phyloP scores from a whole-genome alignment of 192 early-diverging fungal species.

The Physocladia obscura region DNA sequence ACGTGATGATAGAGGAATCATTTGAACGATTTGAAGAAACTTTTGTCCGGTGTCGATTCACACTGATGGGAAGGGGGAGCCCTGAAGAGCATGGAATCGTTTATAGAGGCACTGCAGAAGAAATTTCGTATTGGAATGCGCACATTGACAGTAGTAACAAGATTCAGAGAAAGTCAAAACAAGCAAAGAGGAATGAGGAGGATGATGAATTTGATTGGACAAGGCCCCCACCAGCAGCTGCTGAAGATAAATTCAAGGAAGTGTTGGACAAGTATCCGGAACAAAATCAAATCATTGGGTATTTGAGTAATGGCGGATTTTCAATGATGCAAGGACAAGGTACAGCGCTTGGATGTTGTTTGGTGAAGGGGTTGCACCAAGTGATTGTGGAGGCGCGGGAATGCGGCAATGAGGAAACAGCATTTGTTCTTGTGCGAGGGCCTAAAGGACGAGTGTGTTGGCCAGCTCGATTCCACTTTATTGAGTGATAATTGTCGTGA shows the following conservation, averaged over 20 bases:
- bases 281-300: constrained; percentile 58
- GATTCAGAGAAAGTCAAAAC: constrained; percentile 24
- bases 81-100: constrained; percentile 55
- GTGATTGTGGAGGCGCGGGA: constrained; percentile 11
- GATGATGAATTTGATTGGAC: constrained; percentile 33
- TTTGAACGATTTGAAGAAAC: constrained; percentile 30
- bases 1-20: constrained; percentile 21
- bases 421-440: constrained; percentile 53
- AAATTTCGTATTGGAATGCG: constrained; percentile 46
- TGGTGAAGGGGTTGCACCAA: constrained; percentile 45
- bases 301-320: constrained; percentile 69
- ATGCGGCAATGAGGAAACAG: constrained; percentile 16
- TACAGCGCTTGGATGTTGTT: constrained; percentile 66
- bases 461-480: constrained; percentile 47
- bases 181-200: constrained; percentile 32
- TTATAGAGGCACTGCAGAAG: constrained; percentile 47
- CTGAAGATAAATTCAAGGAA: not conserved
- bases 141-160: constrained; percentile 20
- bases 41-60: constrained; percentile 55
- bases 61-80: constrained; percentile 50
- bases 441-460: constrained; percentile 49
- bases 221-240: not conserved
- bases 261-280: constrained; percentile 41
- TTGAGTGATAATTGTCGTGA: constrained; percentile 22
- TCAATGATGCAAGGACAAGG: constrained; percentile 63